Evolutionary conservation across 129 eudicot genomes (phyloP), one percentile per base, ranked within the genome.

Genomic region (Helichrysum umbraculigerum): DNA sequence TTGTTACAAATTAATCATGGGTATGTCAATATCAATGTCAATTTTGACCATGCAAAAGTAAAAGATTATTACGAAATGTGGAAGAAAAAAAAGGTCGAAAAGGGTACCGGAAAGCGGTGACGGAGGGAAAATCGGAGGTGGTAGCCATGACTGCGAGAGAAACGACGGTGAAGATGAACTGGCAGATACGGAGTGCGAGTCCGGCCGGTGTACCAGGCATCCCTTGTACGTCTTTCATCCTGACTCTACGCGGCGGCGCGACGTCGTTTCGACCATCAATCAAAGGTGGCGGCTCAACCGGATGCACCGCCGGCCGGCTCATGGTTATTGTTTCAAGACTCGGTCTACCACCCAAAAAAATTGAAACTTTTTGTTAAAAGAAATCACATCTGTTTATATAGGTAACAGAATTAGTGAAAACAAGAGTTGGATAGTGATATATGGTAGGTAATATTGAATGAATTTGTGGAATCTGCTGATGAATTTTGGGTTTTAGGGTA

Each of bases 271-370:
- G 84, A 25, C 81, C 95, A 4, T 74, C 79, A 3, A 84, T 76
- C 61, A 77, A 22, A 16, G 87, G 89, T 76, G 95, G 87, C 80
- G 89, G 84, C 80, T 87, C 97, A 84, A 93, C 91, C 29, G 98
- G 98, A 68, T 93, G 98, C 68, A 93, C 98, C 68, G 96, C 96
- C 83, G 98, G 98, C 29, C 88, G 81, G 82, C 98, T 92, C 94
- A 88, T 78, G 58, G 66, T 82, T 73, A 68, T 69, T 56, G 51
- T 39, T 64, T 33, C 54, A 47, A 47, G 63, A 71, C 29, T 17
- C 22, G 76, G 54, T 75, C 50, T 19, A 47, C 54, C 54, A 47
- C 68, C 52, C 57, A 52, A 47, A 35, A 47, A 35, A 69, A 76
- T 75, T 56, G 21, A 34, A 68, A 47, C 54, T 47, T 34, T 60